Percentiles rank a stretch among this genome's conserved stretches.
Conservation (phyloP, 2,329 filamentous ascomycete genomes). For the Huntiella bhutanensis region DNA sequence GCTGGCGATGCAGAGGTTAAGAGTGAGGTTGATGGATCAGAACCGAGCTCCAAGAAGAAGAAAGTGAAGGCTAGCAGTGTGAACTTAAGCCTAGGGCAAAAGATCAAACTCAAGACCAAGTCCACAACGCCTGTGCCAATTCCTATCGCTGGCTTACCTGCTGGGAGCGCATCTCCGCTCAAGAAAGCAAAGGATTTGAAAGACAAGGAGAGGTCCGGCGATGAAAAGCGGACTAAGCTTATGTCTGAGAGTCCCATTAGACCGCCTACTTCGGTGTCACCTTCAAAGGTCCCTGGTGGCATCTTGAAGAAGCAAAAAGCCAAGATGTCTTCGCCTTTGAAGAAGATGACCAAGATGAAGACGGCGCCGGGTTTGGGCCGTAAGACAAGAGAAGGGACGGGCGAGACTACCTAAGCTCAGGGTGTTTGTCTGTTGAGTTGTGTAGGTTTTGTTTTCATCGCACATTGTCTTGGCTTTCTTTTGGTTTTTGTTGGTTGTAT, state of each 20-base stretch:
- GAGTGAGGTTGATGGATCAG: neutral
- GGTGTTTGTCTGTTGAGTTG: too few relatives aligned
- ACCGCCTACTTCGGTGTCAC: constrained; percentile 21
- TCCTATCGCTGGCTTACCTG: neutral
- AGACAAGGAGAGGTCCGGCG: constrained; percentile 39
- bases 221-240: constrained; percentile 18
- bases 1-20: constrained; percentile 21
- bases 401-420: constrained; percentile 23
- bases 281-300: constrained; percentile 13
- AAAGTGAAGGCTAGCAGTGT: constrained; percentile 27
- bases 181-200: constrained; percentile 23
- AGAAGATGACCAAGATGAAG: constrained; percentile 19
- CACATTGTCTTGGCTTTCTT: constrained; percentile 17
- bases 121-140: constrained; percentile 13
- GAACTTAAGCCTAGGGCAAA: constrained; percentile 14
- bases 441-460: too few relatives aligned
- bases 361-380: constrained; percentile 16
- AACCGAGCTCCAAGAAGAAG: constrained; percentile 36
- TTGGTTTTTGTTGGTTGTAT: neutral
- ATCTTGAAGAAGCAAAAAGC: constrained; percentile 26
- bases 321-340: constrained; percentile 10
- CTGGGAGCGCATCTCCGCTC: constrained; percentile 8
- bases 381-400: constrained; percentile 31
- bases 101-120: constrained; percentile 38
- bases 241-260: constrained; percentile 16